These are phyloP conservation scores for Rhexocercosporidium sp. DNA, from an alignment of 2,329 filamentous ascomycete species.

Conservation along the genomic window DNA sequence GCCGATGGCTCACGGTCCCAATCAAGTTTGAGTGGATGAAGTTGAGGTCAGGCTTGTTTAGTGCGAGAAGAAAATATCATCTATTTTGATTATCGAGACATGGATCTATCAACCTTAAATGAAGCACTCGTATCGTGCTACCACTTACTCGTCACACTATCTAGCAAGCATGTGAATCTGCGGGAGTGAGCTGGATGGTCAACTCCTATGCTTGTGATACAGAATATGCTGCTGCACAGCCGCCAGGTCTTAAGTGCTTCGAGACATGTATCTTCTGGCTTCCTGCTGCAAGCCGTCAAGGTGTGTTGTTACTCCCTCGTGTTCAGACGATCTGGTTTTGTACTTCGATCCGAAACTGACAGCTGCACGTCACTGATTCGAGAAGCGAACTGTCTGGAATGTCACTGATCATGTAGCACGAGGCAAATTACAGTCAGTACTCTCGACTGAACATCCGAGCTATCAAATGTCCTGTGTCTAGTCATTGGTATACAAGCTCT, in stretches of 20 bases:
- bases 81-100: too few relatives aligned
- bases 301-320: background rate
- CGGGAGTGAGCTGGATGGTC: background rate
- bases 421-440: slow-evolving; percentile 2
- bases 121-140: too few relatives aligned
- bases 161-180: too few relatives aligned
- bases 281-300: background rate
- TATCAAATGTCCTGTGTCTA: background rate
- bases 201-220: background rate
- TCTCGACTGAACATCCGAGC: background rate
- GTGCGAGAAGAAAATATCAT: too few relatives aligned
- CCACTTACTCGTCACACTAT: too few relatives aligned
- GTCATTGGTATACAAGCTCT: background rate
- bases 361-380: background rate
- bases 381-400: background rate
- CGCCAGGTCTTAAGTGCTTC: background rate
- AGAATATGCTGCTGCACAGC: background rate
- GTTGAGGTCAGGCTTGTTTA: too few relatives aligned
- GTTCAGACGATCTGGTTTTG: background rate
- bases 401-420: background rate
- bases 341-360: background rate
- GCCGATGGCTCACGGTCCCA: background rate
- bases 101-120: too few relatives aligned
- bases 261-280: background rate
- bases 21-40: slow-evolving; percentile 1